These are phyloP conservation scores for Irpex rosettiformis DNA, from an alignment of 1,284 basidiomycete genomes.

Conservation along the genomic window DNA sequence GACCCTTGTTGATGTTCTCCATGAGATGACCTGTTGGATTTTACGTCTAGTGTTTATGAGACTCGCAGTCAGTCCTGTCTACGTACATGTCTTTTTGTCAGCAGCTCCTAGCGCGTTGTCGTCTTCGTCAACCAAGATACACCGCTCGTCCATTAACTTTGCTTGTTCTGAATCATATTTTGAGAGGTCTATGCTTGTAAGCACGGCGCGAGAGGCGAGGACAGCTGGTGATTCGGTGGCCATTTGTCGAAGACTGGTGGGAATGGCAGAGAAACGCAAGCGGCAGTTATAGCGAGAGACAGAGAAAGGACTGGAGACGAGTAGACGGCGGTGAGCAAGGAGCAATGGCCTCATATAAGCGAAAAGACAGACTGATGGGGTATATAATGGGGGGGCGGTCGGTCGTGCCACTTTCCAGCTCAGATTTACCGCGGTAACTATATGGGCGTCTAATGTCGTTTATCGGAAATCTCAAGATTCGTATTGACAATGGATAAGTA, in stretches of 20 bases:
- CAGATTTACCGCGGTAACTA: neutral
- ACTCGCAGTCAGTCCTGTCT: neutral
- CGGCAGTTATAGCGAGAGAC: neutral
- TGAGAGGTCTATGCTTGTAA: conserved; percentile 68
- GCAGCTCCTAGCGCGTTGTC: conserved; percentile 88
- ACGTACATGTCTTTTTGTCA: conserved; percentile 95
- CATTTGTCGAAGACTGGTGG: conserved; percentile 20
- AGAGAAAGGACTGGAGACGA: conserved; percentile 4
- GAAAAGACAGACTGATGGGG: conserved; percentile 1
- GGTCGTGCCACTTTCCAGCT: conserved; percentile 3
- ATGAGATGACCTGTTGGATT: conserved; percentile 82
- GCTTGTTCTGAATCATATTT: conserved; percentile 78
- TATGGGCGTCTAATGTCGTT: neutral
- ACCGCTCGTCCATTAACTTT: conserved; percentile 95
- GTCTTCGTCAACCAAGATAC: conserved; percentile 92
- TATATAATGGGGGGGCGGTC: neutral
- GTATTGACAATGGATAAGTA: no score
- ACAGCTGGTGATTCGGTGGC: conserved; percentile 38
- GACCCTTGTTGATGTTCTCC: conserved; percentile 93
- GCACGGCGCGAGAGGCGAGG: conserved; percentile 53
- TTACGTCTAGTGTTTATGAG: neutral
- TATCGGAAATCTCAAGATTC: neutral
- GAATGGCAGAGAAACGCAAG: conserved; percentile 17
- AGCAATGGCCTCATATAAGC: conserved; percentile 13
- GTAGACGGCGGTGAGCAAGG: conserved; percentile 8